Percentiles rank a stretch among this genome's conserved stretches.
phyloP scores from a whole-genome alignment of 2,329 filamentous ascomycete species.

The Lasiodiplodia hormozganensis region DNA sequence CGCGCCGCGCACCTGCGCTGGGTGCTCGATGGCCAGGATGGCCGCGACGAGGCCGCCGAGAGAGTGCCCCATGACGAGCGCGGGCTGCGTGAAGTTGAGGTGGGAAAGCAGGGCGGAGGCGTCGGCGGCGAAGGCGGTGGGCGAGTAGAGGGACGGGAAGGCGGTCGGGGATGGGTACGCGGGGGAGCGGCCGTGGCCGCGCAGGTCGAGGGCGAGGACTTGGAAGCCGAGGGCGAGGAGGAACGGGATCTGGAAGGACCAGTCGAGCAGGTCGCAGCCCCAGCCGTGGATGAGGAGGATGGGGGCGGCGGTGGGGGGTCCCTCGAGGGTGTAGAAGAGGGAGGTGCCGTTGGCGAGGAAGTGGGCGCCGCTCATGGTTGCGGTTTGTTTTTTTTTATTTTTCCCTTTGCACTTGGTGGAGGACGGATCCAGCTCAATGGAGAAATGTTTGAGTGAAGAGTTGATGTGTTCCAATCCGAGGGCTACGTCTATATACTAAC shows the following conservation, averaged over 20 bases:
- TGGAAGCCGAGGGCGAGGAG: constrained; percentile 30
- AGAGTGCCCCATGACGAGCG: neutral
- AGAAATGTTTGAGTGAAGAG: too few species aligned
- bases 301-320: constrained; percentile 30
- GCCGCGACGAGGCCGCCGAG: neutral
- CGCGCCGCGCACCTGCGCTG: neutral
- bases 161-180: neutral
- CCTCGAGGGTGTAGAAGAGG: constrained; percentile 35
- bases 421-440: too few species aligned
- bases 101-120: neutral
- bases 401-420: too few species aligned
- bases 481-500: too few species aligned
- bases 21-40: neutral
- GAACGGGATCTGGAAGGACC: constrained; percentile 34
- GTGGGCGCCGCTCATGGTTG: constrained; percentile 19
- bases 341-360: constrained; percentile 28
- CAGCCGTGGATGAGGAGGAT: constrained; percentile 36
- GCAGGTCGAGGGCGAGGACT: constrained; percentile 33
- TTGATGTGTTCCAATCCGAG: too few species aligned
- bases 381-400: neutral
- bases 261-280: constrained; percentile 34
- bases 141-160: neutral
- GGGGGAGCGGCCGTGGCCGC: constrained; percentile 34
- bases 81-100: neutral
- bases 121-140: neutral